phyloP scores from a whole-genome alignment of 2,329 filamentous ascomycete species.

The Podosphaera aphanis region DNA sequence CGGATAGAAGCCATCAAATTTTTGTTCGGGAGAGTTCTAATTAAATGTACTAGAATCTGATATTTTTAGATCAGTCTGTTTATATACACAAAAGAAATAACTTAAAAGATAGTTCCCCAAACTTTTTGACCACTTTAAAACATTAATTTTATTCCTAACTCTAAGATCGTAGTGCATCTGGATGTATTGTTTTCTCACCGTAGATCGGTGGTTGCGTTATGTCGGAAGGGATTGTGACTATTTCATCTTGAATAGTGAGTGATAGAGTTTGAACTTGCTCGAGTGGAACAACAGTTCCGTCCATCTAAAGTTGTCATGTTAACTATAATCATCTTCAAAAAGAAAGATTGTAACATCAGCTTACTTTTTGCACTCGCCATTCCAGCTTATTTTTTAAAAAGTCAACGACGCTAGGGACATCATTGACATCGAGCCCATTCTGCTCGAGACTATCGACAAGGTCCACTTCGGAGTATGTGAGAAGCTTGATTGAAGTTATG shows the following conservation, averaged over 20 bases:
- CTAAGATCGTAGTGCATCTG: conserved; percentile 1
- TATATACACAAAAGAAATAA: too few species aligned
- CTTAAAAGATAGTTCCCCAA: too few species aligned
- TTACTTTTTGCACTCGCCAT: conserved; percentile 12
- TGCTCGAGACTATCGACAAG: conserved; percentile 4
- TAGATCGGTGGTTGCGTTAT: conserved; percentile 9
- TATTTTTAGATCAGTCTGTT: too few species aligned
- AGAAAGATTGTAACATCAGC: conserved; percentile 1
- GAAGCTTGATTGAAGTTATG: conserved; percentile 1
- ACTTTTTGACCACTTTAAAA: too few species aligned
- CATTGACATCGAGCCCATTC: conserved; percentile 3
- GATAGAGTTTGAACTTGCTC: conserved; percentile 5
- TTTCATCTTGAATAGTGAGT: conserved; percentile 8
- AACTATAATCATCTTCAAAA: background rate
- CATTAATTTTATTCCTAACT: too few species aligned
- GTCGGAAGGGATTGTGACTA: conserved; percentile 5
- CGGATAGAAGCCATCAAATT: too few species aligned
- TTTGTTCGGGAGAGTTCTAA: too few species aligned
- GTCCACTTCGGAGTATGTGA: conserved; percentile 9
- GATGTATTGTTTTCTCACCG: conserved; percentile 8
- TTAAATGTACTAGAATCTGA: too few species aligned
- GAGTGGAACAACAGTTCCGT: conserved; percentile 6
- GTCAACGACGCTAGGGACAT: conserved; percentile 3
- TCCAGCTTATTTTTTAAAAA: conserved; percentile 9
- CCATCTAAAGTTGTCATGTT: conserved; percentile 4